Evolutionary conservation across 345 rosid species (phyloP).

Genomic region (Diplotaxis tenuifolia): DNA sequence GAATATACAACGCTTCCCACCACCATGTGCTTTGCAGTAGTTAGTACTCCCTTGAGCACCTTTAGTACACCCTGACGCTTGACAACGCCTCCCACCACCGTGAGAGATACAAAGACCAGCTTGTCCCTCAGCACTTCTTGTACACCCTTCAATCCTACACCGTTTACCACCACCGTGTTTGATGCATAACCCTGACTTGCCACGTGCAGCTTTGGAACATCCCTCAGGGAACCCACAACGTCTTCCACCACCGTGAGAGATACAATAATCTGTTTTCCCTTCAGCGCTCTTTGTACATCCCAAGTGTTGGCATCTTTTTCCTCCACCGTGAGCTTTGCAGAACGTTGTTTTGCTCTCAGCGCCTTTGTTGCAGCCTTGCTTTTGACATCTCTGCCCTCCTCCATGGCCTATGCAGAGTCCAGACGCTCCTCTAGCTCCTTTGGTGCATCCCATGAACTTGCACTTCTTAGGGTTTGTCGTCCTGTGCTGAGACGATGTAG

Average conservation of each 20-base stretch:
- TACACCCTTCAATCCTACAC: constrained; percentile 74
- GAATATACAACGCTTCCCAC: constrained; percentile 90
- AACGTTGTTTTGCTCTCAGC: constrained; percentile 93
- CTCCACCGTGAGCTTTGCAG: constrained; percentile 96
- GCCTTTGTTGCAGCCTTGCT: constrained; percentile 81
- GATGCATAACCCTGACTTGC: constrained; percentile 92
- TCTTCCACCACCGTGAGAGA: constrained; percentile 94
- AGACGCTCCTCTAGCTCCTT: constrained; percentile 91
- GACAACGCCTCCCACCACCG: constrained; percentile 96
- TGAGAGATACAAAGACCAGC: constrained; percentile 94
- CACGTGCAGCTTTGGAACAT: constrained; percentile 87
- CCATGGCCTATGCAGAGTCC: constrained; percentile 96
- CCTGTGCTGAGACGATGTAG: constrained; percentile 54
- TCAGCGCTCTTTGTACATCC: constrained; percentile 98
- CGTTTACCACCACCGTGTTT: constrained; percentile 96
- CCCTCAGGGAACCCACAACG: constrained; percentile 71
- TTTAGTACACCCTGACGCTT: constrained; percentile 51
- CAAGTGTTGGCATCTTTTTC: constrained; percentile 83
- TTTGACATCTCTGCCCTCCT: constrained; percentile 95
- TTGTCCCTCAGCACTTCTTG: constrained; percentile 94
- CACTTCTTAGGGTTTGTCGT: constrained; percentile 61
- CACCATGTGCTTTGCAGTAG: constrained; percentile 95
- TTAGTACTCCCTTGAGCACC: constrained; percentile 98
- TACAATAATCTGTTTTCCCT: constrained; percentile 86
- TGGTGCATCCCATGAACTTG: constrained; percentile 67